These are phyloP conservation scores for Cryphonectria japonica DNA, from an alignment of 2,329 filamentous ascomycete genomes.

Conservation along the genomic window DNA sequence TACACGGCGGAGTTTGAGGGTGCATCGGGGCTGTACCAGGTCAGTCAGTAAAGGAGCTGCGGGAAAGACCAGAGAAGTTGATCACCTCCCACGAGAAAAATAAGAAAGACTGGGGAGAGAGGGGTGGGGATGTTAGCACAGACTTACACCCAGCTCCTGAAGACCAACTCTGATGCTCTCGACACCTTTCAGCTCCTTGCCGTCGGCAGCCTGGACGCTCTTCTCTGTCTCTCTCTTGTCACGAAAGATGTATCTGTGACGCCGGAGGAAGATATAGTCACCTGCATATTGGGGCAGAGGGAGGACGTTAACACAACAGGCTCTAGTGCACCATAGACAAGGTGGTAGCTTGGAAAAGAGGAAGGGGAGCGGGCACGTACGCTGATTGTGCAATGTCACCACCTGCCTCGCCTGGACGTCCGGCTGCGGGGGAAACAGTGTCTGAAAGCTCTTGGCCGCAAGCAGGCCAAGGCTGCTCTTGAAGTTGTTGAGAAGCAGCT, in stretches of 20 bases:
- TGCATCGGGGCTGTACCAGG: constrained; percentile 46
- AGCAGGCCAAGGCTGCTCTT: constrained; percentile 88
- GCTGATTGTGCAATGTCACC: constrained; percentile 90
- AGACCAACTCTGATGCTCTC: constrained; percentile 85
- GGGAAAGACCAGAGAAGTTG: not conserved
- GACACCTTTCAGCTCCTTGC: constrained; percentile 80
- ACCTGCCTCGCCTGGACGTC: constrained; percentile 88
- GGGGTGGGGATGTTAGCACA: not conserved
- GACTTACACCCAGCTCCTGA: constrained; percentile 74
- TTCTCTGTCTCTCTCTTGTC: constrained; percentile 89
- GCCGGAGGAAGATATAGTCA: constrained; percentile 74
- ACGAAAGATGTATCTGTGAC: constrained; percentile 63
- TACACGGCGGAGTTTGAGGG: constrained; percentile 82
- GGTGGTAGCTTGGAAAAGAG: not conserved
- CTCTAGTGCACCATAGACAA: not conserved
- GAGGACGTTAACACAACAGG: not conserved
- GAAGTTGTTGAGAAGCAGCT: constrained; percentile 93
- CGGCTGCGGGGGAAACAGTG: constrained; percentile 77
- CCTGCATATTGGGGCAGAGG: not conserved
- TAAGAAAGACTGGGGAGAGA: no score
- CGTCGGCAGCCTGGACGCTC: constrained; percentile 78
- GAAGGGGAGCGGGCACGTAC: constrained; percentile 65
- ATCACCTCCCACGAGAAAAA: not conserved
- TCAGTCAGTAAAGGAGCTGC: not conserved
- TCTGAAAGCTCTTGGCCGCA: constrained; percentile 82